phyloP scores from a whole-genome alignment of 177 flowering plant genomes.

The Tripterygium wilfordii region DNA sequence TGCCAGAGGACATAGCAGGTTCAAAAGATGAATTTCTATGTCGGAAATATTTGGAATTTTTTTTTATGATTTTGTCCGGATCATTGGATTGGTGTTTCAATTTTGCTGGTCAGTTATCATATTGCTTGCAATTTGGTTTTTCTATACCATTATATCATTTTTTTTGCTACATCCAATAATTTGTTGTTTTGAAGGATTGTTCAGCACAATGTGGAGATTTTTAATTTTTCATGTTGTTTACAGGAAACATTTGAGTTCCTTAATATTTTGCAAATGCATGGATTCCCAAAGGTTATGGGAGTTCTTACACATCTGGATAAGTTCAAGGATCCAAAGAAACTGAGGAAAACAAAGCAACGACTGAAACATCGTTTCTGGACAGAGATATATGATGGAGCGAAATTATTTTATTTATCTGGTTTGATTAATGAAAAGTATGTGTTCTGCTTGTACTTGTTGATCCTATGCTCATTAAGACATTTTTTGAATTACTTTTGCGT shows the following conservation, averaged over 20 bases:
- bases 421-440: conserved; percentile 90
- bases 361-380: conserved; percentile 98
- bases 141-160: too few species aligned
- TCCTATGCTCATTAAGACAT: neutral
- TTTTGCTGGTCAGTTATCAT: too few species aligned
- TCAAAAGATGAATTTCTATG: too few species aligned
- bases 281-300: conserved; percentile 96
- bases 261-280: conserved; percentile 89
- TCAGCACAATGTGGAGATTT: too few species aligned
- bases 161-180: too few species aligned
- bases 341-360: conserved; percentile 82
- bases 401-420: conserved; percentile 93
- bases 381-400: conserved; percentile 92
- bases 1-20: too few species aligned
- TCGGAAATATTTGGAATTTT: too few species aligned
- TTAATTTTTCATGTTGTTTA: conserved; percentile 11
- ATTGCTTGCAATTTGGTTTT: too few species aligned
- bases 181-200: too few species aligned
- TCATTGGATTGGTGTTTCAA: too few species aligned
- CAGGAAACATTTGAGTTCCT: conserved; percentile 99
- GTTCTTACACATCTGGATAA: conserved; percentile 95
- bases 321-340: conserved; percentile 88
- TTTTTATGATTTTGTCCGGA: too few species aligned
- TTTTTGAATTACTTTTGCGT: too few species aligned
- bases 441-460: neutral